Evolutionary conservation across 805 yeast genomes (phyloP), one percentile per base, ranked within the genome.

Genomic region (Torulaspora indica): DNA sequence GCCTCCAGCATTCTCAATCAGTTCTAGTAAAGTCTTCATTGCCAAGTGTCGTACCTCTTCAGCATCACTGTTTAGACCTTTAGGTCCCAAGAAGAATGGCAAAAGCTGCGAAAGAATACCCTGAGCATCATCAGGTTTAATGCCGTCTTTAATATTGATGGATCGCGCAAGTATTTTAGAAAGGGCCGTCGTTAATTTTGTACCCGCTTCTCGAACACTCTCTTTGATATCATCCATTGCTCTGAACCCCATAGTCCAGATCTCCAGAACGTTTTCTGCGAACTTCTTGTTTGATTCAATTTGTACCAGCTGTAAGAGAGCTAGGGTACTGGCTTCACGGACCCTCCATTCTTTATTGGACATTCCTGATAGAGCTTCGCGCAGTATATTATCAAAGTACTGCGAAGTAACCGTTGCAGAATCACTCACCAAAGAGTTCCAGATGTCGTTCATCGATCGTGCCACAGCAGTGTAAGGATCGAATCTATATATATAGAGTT

Each of bases 171-270:
- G 68, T 4, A 76, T 72, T 13, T 79, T 73, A 0, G 95, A 79
- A 22, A 90, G 70, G 8, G 75, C 72, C 49, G 81, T 77, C 0
- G 95, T 79, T 30, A 93, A 68, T 28, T 75, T 75, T 31, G 73
- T 67, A 8, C 95, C 97, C 36, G 87, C 95, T 45, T 76, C 77
- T 40, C 97, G 73, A 3, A 93, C 96, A 66, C 95, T 85, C 29
- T 87, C 96, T 63, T 93, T 93, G 47, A 91, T 87, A 68, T 91
- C 98, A 67, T 91, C 98, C 76, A 91, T 77, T 0, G 79, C 77
- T 57, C 98, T 75, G 68, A 91, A 90, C 38, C 90, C 81, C 85
- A 86, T 81, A 4, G 75, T 71, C 97, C 97, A 91, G 25, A 91
- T 78, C 4, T 78, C 79, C 46, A 85, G 83, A 47, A 84, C 56